Evolutionary conservation across 306 rosid species (phyloP).

Genomic region (Prosopis cineraria): DNA sequence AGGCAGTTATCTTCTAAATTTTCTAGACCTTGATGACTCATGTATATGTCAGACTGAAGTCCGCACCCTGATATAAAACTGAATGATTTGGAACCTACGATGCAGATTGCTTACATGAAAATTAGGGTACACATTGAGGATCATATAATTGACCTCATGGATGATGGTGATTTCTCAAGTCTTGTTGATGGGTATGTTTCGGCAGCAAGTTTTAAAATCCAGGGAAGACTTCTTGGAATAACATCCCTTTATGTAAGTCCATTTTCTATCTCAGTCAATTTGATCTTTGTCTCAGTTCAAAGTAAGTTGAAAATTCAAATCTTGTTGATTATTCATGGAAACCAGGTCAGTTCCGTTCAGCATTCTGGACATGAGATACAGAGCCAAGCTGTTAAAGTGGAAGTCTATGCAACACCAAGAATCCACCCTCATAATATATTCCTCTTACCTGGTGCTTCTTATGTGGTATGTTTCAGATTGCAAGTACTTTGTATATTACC

Average conservation of each 20-base stretch:
- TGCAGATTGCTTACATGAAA: constrained; percentile 86
- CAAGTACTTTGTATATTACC: constrained; percentile 16
- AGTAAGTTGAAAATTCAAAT: constrained; percentile 24
- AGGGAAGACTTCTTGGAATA: constrained; percentile 73
- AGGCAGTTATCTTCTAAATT: constrained; percentile 18
- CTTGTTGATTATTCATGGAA: constrained; percentile 41
- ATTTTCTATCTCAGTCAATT: constrained; percentile 22
- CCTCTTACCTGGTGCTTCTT: constrained; percentile 87
- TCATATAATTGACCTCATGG: constrained; percentile 67
- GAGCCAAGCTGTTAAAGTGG: constrained; percentile 79
- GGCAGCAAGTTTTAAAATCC: constrained; percentile 62
- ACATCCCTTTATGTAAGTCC: constrained; percentile 80
- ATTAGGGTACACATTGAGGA: constrained; percentile 83
- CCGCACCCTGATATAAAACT: constrained; percentile 14
- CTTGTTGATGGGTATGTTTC: constrained; percentile 47
- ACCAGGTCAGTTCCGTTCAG: constrained; percentile 73
- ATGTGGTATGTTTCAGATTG: constrained; percentile 60
- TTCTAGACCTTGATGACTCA: constrained; percentile 26
- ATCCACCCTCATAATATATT: constrained; percentile 68
- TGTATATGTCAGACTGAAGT: constrained; percentile 13
- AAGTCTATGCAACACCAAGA: constrained; percentile 85
- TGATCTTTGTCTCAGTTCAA: constrained; percentile 18
- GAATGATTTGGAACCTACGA: constrained; percentile 39
- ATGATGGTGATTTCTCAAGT: constrained; percentile 44
- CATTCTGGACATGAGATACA: constrained; percentile 66